These are phyloP conservation scores for Sclerotiophoma versabilis DNA, from an alignment of 2,329 filamentous ascomycete species.

Conservation along the genomic window DNA sequence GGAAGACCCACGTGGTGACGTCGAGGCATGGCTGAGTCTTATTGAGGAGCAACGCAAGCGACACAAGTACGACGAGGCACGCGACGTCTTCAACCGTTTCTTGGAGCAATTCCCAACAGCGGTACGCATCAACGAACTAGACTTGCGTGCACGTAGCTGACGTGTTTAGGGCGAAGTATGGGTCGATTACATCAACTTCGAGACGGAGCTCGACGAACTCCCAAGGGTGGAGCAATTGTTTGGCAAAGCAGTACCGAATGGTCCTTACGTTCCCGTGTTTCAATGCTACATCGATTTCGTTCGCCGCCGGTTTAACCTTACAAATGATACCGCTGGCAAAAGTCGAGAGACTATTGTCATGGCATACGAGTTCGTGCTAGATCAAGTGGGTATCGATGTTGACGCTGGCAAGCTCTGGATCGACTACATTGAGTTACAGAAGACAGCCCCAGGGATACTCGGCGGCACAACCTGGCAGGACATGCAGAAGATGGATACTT, in stretches of 20 bases:
- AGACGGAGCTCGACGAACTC: slow-evolving; percentile 85
- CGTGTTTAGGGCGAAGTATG: slow-evolving; percentile 87
- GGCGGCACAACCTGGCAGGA: slow-evolving; percentile 94
- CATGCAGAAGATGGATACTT: slow-evolving; percentile 94
- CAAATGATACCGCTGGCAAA: slow-evolving; percentile 75
- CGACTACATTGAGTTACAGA: slow-evolving; percentile 94
- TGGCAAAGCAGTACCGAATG: slow-evolving; percentile 75
- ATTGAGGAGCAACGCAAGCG: slow-evolving; percentile 84
- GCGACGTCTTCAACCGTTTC: slow-evolving; percentile 84
- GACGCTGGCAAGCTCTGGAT: slow-evolving; percentile 90
- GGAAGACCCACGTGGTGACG: slow-evolving; percentile 90
- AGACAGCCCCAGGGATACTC: slow-evolving; percentile 82
- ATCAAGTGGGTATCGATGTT: slow-evolving; percentile 88
- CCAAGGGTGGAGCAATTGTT: slow-evolving; percentile 83
- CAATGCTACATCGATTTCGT: slow-evolving; percentile 95
- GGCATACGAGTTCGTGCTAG: slow-evolving; percentile 90
- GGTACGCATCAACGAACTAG: slow-evolving; percentile 65
- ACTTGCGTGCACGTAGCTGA: slow-evolving; percentile 17
- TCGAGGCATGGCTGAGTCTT: slow-evolving; percentile 88
- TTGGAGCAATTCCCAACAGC: slow-evolving; percentile 87
- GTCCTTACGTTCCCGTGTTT: slow-evolving; percentile 88
- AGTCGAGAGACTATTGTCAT: slow-evolving; percentile 81
- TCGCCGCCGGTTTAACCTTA: slow-evolving; percentile 86
- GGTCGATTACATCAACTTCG: slow-evolving; percentile 88
- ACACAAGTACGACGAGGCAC: slow-evolving; percentile 81